Base-by-base conservation (phyloP, 2,329 filamentous ascomycete genomes). In the Colletotrichum eremochloae region DNA sequence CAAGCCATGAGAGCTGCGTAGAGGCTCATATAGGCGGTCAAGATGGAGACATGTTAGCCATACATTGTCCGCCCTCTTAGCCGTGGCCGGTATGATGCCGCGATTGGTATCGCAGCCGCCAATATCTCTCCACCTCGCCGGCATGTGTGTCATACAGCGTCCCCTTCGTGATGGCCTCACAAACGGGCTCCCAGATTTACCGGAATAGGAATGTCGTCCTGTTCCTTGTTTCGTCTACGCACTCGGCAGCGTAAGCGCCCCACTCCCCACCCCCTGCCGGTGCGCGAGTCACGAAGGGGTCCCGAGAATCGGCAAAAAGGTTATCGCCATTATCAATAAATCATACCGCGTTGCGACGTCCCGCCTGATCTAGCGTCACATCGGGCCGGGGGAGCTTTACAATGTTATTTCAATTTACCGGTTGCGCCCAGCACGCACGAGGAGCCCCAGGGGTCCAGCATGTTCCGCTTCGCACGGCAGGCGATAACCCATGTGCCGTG, bases 281-380 rank as follows among this genome's bases (percentile, higher is more conserved):
- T 60, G 66, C 66, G 61, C 69, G 66, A 72, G 69, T 72, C 69
- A 69, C 65, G 66, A 57, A 65, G 38, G 31, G 29, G 31, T 42
- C 24, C 44, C 46, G 29, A 60, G 48, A 18, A 12, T 38, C 31
- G 31, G 36, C 60, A 46, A 66, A 66, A 42, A 69, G 66, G 66
- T 65, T 64, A 65, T 64, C 69, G 36, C 38, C 24, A 9, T 46
- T 67, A 61, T 70, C 62, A 66, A 60, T 70, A 48, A 31, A 46
- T 69, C 60, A 33, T 46, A 40, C 52, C 48, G 24, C 31, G 55
- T 15, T 72, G 66, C 53, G 55, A 69, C 66, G 44, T 61, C 53
- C 11, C 60, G 48, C 60, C 55, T 61, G 69, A 50, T 50, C 63
- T 52, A 24, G 52, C 20, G 69, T 72, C 53, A 53, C 55, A 72